Evolutionary conservation across 495 filamentous ascomycete species (phyloP), one percentile per base, ranked within the genome.

Genomic region (Xylaria venustula): DNA sequence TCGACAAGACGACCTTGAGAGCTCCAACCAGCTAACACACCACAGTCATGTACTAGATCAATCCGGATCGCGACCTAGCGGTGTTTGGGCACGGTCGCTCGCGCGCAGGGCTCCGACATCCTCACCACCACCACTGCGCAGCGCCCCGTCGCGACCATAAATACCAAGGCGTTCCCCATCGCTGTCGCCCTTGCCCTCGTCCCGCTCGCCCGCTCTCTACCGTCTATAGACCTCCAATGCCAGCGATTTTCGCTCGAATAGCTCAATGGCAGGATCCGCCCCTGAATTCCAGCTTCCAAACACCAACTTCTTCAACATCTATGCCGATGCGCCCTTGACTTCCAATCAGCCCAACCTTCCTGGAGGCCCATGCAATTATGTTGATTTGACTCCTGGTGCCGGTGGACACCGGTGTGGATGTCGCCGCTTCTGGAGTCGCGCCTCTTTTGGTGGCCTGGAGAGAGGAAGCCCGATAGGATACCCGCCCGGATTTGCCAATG

Each of bases 301-400:
- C 66, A 71, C 65, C 62, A 71, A 78, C 60, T 77, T 79, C 67
- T 77, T 78, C 68, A 77, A 81, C 66, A 79, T 81, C 64, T 77
- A 79, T 67, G 72, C 71, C 68, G 75, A 81, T 61, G 69, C 72
- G 58, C 73, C 73, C 30, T 44, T 67, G 37, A 58, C 64, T 51
- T 64, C 64, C 59, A 62, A 60, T 45, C 48, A 65, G 23, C 73
- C 72, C 12, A 65, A 62, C 60, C 77, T 83, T 48, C 83, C 83
- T 3, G 71, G 70, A 41, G 87, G 87, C 42, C 74, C 79, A 41
- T 90, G 87, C 78, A 86, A 87, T 70, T 87, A 79, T 70, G 81
- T 79, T 54, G 83, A 87, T 64, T 66, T 83, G 49, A 76, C 72
- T 22, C 71, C 73, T 20, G 77, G 70, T 60, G 65, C 66, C 28